Conservation (phyloP, 2,329 filamentous ascomycete species). For the Nemania abortiva region DNA sequence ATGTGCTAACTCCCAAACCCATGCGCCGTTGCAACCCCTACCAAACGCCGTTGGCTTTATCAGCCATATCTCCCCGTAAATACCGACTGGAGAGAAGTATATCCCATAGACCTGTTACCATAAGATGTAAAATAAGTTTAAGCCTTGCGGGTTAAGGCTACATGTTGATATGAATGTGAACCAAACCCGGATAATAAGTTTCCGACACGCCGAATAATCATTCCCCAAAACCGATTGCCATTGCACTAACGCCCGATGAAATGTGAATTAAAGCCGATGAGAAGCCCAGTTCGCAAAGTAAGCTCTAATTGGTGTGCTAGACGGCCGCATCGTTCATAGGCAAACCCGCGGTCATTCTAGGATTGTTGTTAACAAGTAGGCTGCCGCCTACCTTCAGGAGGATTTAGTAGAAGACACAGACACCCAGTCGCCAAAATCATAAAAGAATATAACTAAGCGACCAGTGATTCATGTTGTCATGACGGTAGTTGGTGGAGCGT, state of each 20-base stretch:
- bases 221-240: neutral
- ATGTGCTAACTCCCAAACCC: slow-evolving; percentile 29
- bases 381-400: neutral
- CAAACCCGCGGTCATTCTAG: neutral
- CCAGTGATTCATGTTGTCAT: slow-evolving; percentile 45
- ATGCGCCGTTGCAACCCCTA: slow-evolving; percentile 25
- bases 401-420: neutral
- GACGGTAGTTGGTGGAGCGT: slow-evolving; percentile 48
- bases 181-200: slow-evolving; percentile 6
- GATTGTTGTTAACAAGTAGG: neutral
- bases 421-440: neutral
- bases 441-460: neutral
- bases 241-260: slow-evolving; percentile 10
- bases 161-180: neutral
- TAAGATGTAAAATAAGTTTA: slow-evolving; percentile 22
- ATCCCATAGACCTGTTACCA: slow-evolving; percentile 26
- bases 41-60: slow-evolving; percentile 14
- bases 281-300: neutral
- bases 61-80: slow-evolving; percentile 3
- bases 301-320: neutral
- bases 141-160: neutral
- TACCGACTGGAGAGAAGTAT: slow-evolving; percentile 13
- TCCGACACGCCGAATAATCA: slow-evolving; percentile 17
- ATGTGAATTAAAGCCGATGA: neutral
- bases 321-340: neutral